phyloP scores from a whole-genome alignment of 2,329 filamentous ascomycete species.

The Epichloe coenophiala region DNA sequence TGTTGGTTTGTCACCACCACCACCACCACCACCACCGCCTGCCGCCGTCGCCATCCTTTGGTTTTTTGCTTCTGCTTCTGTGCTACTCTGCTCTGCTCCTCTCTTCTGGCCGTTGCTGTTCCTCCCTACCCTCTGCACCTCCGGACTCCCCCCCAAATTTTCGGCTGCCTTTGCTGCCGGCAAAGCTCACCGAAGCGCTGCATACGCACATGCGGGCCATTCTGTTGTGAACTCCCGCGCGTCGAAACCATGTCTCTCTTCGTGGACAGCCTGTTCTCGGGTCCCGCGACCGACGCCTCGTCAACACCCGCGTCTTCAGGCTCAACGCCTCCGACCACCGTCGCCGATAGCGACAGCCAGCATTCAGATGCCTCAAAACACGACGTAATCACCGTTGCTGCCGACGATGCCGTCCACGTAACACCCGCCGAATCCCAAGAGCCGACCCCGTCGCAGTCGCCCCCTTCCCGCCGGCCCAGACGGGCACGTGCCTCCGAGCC shows the following conservation, averaged over 20 bases:
- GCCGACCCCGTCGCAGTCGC: conserved; percentile 8
- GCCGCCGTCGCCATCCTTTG: neutral
- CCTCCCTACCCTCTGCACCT: neutral
- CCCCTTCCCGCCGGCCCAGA: conserved; percentile 32
- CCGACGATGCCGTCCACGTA: conserved; percentile 13
- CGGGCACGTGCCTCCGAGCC: conserved; percentile 41
- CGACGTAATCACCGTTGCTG: conserved; percentile 21
- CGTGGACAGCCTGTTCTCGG: conserved; percentile 19
- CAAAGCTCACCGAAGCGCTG: conserved; percentile 4
- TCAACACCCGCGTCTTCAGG: conserved; percentile 41
- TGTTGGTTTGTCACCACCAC: neutral
- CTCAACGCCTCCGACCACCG: conserved; percentile 54
- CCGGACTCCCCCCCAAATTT: neutral
- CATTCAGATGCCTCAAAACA: conserved; percentile 30
- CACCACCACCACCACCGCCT: neutral
- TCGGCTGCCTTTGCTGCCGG: conserved; percentile 5
- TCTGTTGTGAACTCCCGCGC: neutral
- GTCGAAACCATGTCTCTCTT: conserved; percentile 18
- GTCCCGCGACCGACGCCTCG: conserved; percentile 24
- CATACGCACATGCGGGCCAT: neutral
- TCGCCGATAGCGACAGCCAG: conserved; percentile 48
- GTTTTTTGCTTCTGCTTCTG: neutral
- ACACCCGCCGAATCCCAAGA: conserved; percentile 15
- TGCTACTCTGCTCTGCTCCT: neutral
- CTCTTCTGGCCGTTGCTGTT: neutral